Evolutionary conservation across 768 basidiomycete species (phyloP).

Genomic region (Naganishia friedmannii): DNA sequence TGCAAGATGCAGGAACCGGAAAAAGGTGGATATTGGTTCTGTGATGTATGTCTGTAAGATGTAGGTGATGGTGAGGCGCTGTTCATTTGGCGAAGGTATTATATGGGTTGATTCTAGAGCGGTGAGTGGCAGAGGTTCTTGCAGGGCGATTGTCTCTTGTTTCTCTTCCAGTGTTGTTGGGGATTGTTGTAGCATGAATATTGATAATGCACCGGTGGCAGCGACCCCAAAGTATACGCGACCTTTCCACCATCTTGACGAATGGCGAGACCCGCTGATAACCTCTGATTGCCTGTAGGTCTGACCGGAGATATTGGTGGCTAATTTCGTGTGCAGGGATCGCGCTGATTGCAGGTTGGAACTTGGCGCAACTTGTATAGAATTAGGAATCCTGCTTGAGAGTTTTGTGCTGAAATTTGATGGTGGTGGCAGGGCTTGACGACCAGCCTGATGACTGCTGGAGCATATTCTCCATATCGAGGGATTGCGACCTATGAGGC

Average conservation of each 20-base stretch:
- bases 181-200: constrained; percentile 7
- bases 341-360: neutral
- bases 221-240: neutral
- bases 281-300: neutral
- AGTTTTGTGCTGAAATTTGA: neutral
- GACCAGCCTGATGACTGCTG: neutral
- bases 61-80: constrained; percentile 56
- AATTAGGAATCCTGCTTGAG: neutral
- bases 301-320: neutral
- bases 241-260: neutral
- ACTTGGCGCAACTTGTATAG: neutral
- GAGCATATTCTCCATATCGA: neutral
- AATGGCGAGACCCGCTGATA: neutral
- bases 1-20: constrained; percentile 78
- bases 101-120: neutral
- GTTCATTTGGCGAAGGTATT: constrained; percentile 65
- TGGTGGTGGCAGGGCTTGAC: too few relatives aligned
- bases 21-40: constrained; percentile 80
- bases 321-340: neutral
- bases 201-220: constrained; percentile 1
- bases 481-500: constrained; percentile 5
- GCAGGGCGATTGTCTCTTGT: neutral
- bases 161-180: neutral
- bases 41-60: constrained; percentile 64
- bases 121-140: neutral